A percentile compares a stretch with the other conserved stretches of the same genome.
Conservation (phyloP, 2,329 filamentous ascomycete species). For the Metarhizium brunneum region DNA sequence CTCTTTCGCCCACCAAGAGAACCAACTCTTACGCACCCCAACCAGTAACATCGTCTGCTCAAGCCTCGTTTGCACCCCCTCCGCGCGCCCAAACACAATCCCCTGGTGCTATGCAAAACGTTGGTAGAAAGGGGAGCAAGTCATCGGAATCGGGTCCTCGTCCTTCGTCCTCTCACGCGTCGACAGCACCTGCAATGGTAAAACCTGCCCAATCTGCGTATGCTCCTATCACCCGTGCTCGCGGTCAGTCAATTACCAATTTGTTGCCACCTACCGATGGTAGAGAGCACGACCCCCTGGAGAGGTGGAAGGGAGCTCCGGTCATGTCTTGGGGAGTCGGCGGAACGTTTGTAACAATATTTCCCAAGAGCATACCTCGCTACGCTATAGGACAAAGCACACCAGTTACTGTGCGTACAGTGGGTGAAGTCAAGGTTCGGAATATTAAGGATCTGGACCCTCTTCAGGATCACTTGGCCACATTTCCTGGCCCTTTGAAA, state of each 20-base stretch:
- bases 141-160: constrained; percentile 38
- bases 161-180: constrained; percentile 43
- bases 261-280: constrained; percentile 56
- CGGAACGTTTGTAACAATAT: constrained; percentile 71
- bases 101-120: constrained; percentile 37
- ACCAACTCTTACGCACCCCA: constrained; percentile 40
- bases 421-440: constrained; percentile 73
- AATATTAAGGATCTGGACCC: constrained; percentile 66
- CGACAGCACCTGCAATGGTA: constrained; percentile 25
- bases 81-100: constrained; percentile 55
- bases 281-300: constrained; percentile 63
- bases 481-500: constrained; percentile 84
- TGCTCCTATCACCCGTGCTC: constrained; percentile 28
- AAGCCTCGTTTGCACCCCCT: constrained; percentile 40
- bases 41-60: constrained; percentile 21
- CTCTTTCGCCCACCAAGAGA: constrained; percentile 48
- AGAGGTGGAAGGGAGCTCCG: constrained; percentile 86
- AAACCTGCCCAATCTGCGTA: constrained; percentile 17
- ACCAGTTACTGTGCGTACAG: constrained; percentile 72
- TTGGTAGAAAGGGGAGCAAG: constrained; percentile 16
- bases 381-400: constrained; percentile 65
- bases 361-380: constrained; percentile 80
- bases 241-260: constrained; percentile 46
- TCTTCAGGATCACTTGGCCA: constrained; percentile 60
- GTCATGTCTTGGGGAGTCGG: constrained; percentile 84